Conservation (phyloP, 2,329 filamentous ascomycete species). For the Coleophoma cylindrospora region DNA sequence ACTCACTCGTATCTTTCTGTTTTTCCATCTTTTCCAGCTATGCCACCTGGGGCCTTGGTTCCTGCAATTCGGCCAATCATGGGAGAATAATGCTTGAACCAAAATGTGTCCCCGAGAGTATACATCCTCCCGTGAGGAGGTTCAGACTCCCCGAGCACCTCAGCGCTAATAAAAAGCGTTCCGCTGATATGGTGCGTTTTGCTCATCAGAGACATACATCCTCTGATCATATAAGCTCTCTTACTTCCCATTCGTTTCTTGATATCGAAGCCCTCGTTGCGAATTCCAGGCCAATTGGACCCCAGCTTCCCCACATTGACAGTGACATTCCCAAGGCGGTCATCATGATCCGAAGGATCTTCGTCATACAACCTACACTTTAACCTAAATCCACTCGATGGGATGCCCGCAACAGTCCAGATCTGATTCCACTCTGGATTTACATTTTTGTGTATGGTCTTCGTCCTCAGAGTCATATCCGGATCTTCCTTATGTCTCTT, state of each 20-base stretch:
- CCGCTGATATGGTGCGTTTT: conserved; percentile 64
- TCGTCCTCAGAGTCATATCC: conserved; percentile 66
- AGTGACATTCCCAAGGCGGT: conserved; percentile 82
- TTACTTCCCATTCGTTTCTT: conserved; percentile 86
- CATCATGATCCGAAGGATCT: conserved; percentile 79
- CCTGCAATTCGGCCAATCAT: conserved; percentile 80
- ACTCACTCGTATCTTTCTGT: conserved; percentile 73
- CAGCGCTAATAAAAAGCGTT: conserved; percentile 65
- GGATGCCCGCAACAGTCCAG: conserved; percentile 87
- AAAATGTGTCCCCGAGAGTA: conserved; percentile 71
- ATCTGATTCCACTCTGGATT: conserved; percentile 78
- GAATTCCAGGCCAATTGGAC: conserved; percentile 65
- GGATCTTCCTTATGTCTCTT: conserved; percentile 84
- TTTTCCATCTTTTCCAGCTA: conserved; percentile 46
- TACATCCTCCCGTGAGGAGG: conserved; percentile 66
- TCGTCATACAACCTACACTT: conserved; percentile 90
- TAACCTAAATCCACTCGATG: conserved; percentile 72
- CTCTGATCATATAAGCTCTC: conserved; percentile 73
- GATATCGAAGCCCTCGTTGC: conserved; percentile 59
- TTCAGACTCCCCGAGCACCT: conserved; percentile 73
- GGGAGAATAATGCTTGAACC: conserved; percentile 82
- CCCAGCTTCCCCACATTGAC: conserved; percentile 55
- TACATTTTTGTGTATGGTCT: conserved; percentile 65
- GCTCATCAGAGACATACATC: conserved; percentile 57
- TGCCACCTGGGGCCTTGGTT: conserved; percentile 56